phyloP scores from a whole-genome alignment of 805 yeast genomes.

The Sugiyamaella floridensis region DNA sequence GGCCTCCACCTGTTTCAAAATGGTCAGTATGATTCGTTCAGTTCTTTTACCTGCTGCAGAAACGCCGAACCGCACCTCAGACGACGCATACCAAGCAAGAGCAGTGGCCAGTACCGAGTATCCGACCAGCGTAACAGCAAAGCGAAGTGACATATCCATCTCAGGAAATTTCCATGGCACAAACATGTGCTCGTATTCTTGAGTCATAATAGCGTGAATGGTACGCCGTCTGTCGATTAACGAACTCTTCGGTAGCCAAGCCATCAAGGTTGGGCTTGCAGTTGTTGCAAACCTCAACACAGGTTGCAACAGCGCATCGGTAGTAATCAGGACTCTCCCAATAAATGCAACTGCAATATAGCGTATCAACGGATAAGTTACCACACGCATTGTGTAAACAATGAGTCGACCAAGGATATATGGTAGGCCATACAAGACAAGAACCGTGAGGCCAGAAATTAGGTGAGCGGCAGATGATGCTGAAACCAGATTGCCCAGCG shows the following conservation, averaged over 20 bases:
- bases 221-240: background rate
- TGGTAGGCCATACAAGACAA: constrained; percentile 22
- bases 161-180: background rate
- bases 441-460: constrained; percentile 12
- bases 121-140: background rate
- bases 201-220: background rate
- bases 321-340: background rate
- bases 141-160: background rate
- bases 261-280: background rate
- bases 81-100: constrained; percentile 1
- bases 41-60: background rate
- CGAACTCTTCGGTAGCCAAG: background rate
- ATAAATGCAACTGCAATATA: background rate
- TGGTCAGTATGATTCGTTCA: constrained; percentile 13
- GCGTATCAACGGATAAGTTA: background rate
- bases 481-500: constrained; percentile 18
- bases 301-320: background rate
- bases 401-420: constrained; percentile 21
- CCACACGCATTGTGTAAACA: background rate
- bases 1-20: constrained; percentile 28
- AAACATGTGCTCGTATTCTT: background rate
- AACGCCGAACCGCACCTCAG: constrained; percentile 4
- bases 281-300: background rate
- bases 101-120: background rate
- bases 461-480: constrained; percentile 19